Evolutionary conservation across 495 filamentous ascomycete genomes (phyloP), one percentile per base, ranked within the genome.

Genomic region (Lindgomyces ingoldianus): DNA sequence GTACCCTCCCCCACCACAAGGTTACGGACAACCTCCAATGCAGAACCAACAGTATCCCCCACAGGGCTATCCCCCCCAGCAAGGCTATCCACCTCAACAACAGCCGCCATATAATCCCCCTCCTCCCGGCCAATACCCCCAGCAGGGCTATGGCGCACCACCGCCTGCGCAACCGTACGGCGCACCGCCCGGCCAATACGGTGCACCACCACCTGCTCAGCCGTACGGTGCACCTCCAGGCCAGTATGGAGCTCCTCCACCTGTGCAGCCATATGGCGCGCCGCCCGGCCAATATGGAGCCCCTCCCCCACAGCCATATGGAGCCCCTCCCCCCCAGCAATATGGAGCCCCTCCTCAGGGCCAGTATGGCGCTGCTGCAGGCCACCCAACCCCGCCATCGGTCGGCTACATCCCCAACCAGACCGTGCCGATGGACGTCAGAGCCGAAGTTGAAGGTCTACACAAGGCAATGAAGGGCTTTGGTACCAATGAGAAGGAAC

Each of bases 381-480:
- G 14, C 18, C 27, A 22, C 21, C 30, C 25, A 9, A 33, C 33
- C 11, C 29, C 46, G 24, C 68, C 68, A 21, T 67, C 68, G 16
- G 54, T 57, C 3, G 68, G 64, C 2, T 71, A 71, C 49, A 49
- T 41, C 14, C 62, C 49, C 1, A 22, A 52, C 11, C 64, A 39
- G 19, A 58, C 62, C 2, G 89, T 89, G 24, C 81, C 79, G 4
- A 88, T 84, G 71, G 85, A 92, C 59, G 85, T 81, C 50, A 79
- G 75, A 1, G 70, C 75, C 1, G 84, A 95, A 59, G 89, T 90
- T 0, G 83, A 91, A 50, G 80, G 75, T 9, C 79, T 96, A 22
- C 81, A 90, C 54, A 83, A 83, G 68, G 91, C 93, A 1, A 96
- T 96, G 89, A 95, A 95, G 78, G 91, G 93, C 8, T 87, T 94